A percentile compares a stretch with the other conserved stretches of the same genome.
Evolutionary conservation across 768 basidiomycete species (phyloP).

Genomic region (Lentinula sp.): DNA sequence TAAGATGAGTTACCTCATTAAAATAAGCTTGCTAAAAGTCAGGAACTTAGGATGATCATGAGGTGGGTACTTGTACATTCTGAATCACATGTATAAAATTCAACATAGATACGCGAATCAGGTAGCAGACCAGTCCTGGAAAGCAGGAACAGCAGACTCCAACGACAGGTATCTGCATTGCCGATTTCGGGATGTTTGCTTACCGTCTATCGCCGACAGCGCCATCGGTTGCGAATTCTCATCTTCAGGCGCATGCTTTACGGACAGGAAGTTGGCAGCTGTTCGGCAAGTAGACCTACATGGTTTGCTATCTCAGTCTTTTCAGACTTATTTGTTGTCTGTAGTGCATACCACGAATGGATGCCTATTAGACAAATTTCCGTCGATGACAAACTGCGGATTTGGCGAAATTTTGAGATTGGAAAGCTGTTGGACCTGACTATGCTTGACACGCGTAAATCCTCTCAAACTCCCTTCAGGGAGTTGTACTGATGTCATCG

Average conservation of each 20-base stretch:
- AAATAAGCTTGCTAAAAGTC: background rate
- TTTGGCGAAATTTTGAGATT: slow-evolving; percentile 61
- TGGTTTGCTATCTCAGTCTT: background rate
- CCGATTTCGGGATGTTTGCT: slow-evolving; percentile 29
- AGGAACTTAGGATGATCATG: slow-evolving; percentile 40
- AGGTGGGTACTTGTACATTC: slow-evolving; percentile 21
- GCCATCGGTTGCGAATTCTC: slow-evolving; percentile 43
- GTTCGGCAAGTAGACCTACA: slow-evolving; percentile 22
- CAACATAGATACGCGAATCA: slow-evolving; percentile 10
- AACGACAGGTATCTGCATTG: slow-evolving; percentile 20
- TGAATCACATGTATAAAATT: background rate
- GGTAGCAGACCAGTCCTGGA: slow-evolving; percentile 55
- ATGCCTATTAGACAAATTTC: slow-evolving; percentile 56
- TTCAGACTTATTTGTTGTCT: background rate
- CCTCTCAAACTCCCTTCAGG: background rate
- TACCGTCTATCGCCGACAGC: slow-evolving; percentile 41
- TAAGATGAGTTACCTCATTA: background rate
- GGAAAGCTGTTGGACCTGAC: slow-evolving; percentile 57
- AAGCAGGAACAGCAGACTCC: slow-evolving; percentile 47
- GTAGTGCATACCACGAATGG: slow-evolving; percentile 51
- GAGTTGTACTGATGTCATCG: background rate
- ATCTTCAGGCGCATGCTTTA: slow-evolving; percentile 49
- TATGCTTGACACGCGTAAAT: slow-evolving; percentile 56
- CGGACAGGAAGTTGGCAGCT: slow-evolving; percentile 53
- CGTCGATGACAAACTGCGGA: slow-evolving; percentile 47